A percentile compares a stretch with the other conserved stretches of the same genome.
Conservation (phyloP, 805 yeast species). For the Starmerella bombicola region DNA sequence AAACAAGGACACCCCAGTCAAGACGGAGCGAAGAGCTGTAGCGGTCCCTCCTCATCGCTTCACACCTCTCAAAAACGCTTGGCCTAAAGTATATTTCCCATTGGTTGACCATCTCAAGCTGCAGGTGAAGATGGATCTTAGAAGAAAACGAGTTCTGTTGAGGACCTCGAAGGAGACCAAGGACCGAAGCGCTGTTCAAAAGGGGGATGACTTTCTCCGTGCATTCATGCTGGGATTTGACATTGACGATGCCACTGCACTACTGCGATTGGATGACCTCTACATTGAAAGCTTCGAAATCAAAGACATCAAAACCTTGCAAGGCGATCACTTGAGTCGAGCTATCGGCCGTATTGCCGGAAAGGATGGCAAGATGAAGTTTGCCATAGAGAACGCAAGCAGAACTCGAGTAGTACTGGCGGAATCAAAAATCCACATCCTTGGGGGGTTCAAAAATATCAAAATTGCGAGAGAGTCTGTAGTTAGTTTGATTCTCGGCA, state of each 20-base stretch:
- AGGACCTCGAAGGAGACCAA: slow-evolving; percentile 72
- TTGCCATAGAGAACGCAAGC: slow-evolving; percentile 96
- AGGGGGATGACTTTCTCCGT: slow-evolving; percentile 92
- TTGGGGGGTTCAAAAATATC: slow-evolving; percentile 94
- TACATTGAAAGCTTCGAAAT: slow-evolving; percentile 95
- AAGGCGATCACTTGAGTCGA: slow-evolving; percentile 93
- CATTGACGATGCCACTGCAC: slow-evolving; percentile 90
- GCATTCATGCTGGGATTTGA: slow-evolving; percentile 96
- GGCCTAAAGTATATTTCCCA: slow-evolving; percentile 94
- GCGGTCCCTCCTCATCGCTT: slow-evolving; percentile 95
- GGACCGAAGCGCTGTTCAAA: slow-evolving; percentile 89
- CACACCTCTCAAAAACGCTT: slow-evolving; percentile 77
- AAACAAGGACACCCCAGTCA: slow-evolving; percentile 49
- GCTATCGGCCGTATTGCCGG: slow-evolving; percentile 99
- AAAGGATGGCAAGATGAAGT: slow-evolving; percentile 96
- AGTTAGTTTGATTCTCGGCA: slow-evolving; percentile 85
- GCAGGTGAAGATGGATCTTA: slow-evolving; percentile 90
- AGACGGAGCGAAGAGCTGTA: slow-evolving; percentile 75
- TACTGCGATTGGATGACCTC: slow-evolving; percentile 84
- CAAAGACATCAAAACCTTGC: slow-evolving; percentile 89
- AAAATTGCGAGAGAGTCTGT: slow-evolving; percentile 98
- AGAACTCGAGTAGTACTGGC: slow-evolving; percentile 96
- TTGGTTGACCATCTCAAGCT: slow-evolving; percentile 86
- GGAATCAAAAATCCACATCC: slow-evolving; percentile 87
- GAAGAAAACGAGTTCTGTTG: slow-evolving; percentile 67